Percentiles rank a stretch among this genome's conserved stretches.
Conservation (phyloP, 225 moss, liverwort and hornwort genomes). For the Rhytidiadelphus loreus region DNA sequence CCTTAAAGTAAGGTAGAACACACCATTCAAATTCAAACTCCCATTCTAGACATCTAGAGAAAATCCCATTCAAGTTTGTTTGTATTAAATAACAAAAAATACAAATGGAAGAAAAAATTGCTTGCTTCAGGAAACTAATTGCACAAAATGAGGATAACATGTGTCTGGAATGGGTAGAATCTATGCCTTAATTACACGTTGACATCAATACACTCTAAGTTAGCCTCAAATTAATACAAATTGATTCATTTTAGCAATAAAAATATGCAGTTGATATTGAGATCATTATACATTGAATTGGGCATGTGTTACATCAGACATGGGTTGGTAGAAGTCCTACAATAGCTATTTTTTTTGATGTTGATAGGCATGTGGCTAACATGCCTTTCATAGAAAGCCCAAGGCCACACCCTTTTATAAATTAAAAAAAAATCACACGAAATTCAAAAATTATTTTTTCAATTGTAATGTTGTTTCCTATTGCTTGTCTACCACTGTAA, state of each 20-base stretch:
- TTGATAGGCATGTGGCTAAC: fast-evolving
- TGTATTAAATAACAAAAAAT: neutral
- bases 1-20: neutral
- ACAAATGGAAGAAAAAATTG: neutral
- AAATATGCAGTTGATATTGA: neutral
- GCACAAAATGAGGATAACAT: neutral
- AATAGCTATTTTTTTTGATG: neutral
- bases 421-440: neutral
- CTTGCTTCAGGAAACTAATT: neutral
- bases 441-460: neutral
- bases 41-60: neutral
- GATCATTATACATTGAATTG: fast-evolving
- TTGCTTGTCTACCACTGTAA: neutral
- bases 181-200: neutral
- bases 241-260: neutral
- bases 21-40: neutral
- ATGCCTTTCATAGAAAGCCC: fast-evolving
- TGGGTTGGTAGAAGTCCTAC: neutral
- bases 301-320: fast-evolving
- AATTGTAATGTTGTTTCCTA: neutral
- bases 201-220: fast-evolving
- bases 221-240: neutral
- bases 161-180: fast-evolving
- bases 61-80: fast-evolving
- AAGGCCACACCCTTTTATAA: neutral